Conservation (phyloP, 371 early-diverging fungal species). For the Mortierella sp. region DNA sequence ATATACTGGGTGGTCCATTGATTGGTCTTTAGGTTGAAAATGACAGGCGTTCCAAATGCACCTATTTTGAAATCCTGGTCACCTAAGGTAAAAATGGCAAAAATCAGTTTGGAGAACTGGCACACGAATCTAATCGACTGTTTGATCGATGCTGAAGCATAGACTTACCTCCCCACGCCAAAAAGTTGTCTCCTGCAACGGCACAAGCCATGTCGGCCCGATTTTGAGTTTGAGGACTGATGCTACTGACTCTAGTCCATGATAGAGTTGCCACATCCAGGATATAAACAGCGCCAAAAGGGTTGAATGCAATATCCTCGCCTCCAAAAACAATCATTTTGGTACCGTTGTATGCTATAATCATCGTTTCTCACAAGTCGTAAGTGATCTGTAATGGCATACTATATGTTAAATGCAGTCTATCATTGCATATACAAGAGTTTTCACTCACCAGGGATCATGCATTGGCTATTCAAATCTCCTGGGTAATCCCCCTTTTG, state of each 20-base stretch:
- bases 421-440: no score
- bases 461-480: conserved; percentile 1
- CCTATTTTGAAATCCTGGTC: not conserved
- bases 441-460: conserved; percentile 8
- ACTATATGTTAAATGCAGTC: no score
- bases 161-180: conserved; percentile 14
- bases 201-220: not conserved
- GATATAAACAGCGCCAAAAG: not conserved
- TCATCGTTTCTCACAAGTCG: no score
- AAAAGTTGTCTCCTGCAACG: not conserved
- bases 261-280: not conserved
- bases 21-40: conserved; percentile 2
- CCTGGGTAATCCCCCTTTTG: not conserved
- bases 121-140: no score
- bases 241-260: not conserved
- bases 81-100: not conserved
- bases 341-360: conserved; percentile 6
- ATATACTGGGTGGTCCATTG: conserved; percentile 8
- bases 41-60: not conserved
- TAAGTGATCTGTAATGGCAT: no score
- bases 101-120: no score
- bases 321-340: conserved; percentile 11
- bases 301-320: no score
- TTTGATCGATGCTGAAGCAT: not conserved
- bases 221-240: not conserved